Percentiles rank a stretch among this genome's conserved stretches.
phyloP scores from a whole-genome alignment of 352 stramenopile species.

The Bremia lactucae region DNA sequence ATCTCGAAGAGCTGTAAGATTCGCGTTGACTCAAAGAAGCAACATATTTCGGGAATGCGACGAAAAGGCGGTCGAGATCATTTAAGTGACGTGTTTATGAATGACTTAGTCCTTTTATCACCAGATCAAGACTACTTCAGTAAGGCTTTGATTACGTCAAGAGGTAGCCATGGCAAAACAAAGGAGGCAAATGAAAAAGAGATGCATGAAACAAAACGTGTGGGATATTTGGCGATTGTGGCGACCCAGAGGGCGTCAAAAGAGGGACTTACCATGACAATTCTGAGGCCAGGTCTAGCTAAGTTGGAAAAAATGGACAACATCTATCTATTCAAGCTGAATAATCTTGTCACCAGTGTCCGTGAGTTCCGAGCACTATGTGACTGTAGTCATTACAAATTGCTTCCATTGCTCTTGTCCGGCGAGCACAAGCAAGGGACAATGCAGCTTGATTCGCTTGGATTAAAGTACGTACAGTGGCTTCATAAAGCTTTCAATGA shows the following conservation, averaged over 20 bases:
- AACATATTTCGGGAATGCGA: constrained; percentile 10
- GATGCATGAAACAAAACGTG: constrained; percentile 5
- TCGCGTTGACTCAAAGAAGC: constrained; percentile 52
- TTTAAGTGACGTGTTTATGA: constrained; percentile 47
- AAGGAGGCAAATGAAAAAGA: constrained; percentile 8
- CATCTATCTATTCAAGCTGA: constrained; percentile 74
- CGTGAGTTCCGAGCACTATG: constrained; percentile 81
- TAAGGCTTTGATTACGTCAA: constrained; percentile 18
- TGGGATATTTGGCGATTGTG: constrained; percentile 69
- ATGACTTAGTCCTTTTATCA: constrained; percentile 73
- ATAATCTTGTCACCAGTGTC: constrained; percentile 83
- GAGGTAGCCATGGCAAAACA: constrained; percentile 8
- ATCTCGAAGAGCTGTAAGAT: constrained; percentile 59
- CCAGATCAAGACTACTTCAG: constrained; percentile 43
- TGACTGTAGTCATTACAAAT: constrained; percentile 61
- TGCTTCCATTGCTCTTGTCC: constrained; percentile 71
- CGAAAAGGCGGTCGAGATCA: constrained; percentile 21
- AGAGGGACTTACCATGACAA: constrained; percentile 63
- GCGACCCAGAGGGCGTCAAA: constrained; percentile 50
- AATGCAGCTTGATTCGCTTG: constrained; percentile 75
- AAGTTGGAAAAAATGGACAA: constrained; percentile 37
- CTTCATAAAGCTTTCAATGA: constrained; percentile 78
- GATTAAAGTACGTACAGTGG: constrained; percentile 73
- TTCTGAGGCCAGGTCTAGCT: constrained; percentile 41
- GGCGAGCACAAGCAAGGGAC: constrained; percentile 53